Base-by-base conservation (phyloP, 2,329 filamentous ascomycete genomes). In the Aspergillus carbonarius region DNA sequence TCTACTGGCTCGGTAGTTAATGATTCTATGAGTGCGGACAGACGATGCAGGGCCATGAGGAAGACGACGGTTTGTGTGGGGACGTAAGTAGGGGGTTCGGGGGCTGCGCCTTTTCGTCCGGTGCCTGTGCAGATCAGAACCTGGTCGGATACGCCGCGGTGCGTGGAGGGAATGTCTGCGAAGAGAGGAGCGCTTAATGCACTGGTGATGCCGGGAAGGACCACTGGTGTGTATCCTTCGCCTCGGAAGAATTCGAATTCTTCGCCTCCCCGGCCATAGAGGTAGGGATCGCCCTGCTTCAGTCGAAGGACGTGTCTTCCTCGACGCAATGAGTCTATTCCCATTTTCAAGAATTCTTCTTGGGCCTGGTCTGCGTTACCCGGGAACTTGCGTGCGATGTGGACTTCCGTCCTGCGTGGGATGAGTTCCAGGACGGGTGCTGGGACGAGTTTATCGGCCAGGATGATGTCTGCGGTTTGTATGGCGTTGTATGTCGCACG, bases 51-150 rank as follows among this genome's bases (percentile, higher is more conserved):
- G 4, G 92, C 92, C 95, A 99, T 99, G 49, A 99, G 79, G 65
- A 98, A 96, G 4, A 99, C 90, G 1, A 95, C 90, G 0, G 95
- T 98, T 58, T 93, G 84, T 8, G 85, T 89, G 2, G 82, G 73
- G 0, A 93, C 85, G 72, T 87, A 96, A 62, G 88, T 87, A 0
- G 95, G 95, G 34, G 92, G 92, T n/a, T 85, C 80, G 0, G 92
- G 92, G 0, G 91, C 81, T 55, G 85, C 89, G 12, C 95, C 95
- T 76, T 96, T 96, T 69, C 95, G 86, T 0, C 95, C 95, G 0
- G 95, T 99, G 0, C 95, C 95, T 0, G 95, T 99, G 77, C 95
- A 98, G n/a, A 99, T 85, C 25, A 99, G 82, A 0, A 99, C 88
- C 75, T 98, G 93, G 70, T 99, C 95, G 3, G 92, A 89, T 0